Base-by-base conservation (phyloP, 169 alveolate species). In the Cryptosporidium andersoni region DNA sequence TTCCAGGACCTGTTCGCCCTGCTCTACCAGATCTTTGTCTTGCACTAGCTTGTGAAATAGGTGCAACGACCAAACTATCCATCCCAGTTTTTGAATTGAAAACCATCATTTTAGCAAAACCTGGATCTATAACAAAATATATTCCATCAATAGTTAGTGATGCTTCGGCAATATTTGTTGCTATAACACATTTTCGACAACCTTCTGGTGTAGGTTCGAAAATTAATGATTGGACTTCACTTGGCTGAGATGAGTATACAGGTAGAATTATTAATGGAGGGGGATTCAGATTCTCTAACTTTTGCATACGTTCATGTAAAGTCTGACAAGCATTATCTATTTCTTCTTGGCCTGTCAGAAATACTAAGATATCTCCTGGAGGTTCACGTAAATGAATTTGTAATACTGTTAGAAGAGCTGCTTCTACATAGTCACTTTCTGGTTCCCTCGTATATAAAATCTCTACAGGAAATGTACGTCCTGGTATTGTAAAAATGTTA, bases 141-240 rank as follows among this genome's bases (percentile, higher is more conserved):
- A 98, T 98, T 51, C 99, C 99, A 91, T 98, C 99, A 40, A 98
- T 98, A n/a, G 99, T 98, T 51, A 98, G 94, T 1, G 99, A 96
- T 0, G 99, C 99, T 90, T 98, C 99, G 3, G 99, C 99, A 49
- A 98, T 98, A 91, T 98, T 98, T 6, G 99, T 98, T 11, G 99
- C 99, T 9, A 98, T 94, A 14, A 98, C 97, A 81, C 99, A 97
- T 85, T 98, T 98, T 55, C 99, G 85, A 36, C 98, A 94, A 5
- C 99, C 99, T 37, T 95, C 93, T 12, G 99, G 99, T 12, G 99
- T 97, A 6, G 99, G 99, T 51, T 97, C 99, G 88, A 98, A 98
- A 53, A 98, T 98, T 88, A 96, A 95, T 12, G 97, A 92, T 89
- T 98, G 98, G 88, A 96, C 88, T 88, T 97, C 99, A 8, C 98